Evolutionary conservation across 805 yeast genomes (phyloP).

Genomic region (Yamadazyma ubonensis): DNA sequence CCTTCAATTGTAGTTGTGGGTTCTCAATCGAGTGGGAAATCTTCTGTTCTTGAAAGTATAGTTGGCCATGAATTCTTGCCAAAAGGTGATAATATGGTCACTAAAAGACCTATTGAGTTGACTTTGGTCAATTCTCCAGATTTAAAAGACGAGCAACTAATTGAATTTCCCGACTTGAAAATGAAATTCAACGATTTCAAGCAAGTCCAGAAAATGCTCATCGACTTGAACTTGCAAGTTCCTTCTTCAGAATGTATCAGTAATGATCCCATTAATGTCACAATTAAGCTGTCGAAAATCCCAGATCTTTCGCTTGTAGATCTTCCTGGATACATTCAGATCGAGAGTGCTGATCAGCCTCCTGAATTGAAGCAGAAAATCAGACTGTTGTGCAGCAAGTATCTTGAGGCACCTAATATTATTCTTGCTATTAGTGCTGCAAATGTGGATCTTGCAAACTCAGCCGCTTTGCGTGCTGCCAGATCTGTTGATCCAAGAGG

Average conservation of each 20-base stretch:
- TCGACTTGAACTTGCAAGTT: conserved; percentile 90
- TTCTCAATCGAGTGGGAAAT: conserved; percentile 95
- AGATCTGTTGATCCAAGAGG: conserved; percentile 90
- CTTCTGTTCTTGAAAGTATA: conserved; percentile 91
- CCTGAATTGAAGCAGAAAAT: conserved; percentile 75
- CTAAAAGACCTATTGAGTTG: conserved; percentile 94
- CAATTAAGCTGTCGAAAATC: conserved; percentile 84
- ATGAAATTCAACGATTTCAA: conserved; percentile 82
- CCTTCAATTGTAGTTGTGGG: conserved; percentile 98
- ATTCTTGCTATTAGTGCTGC: conserved; percentile 96
- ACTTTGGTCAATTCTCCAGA: conserved; percentile 86
- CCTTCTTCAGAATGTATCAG: conserved; percentile 84
- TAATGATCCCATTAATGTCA: conserved; percentile 89
- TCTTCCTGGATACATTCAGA: conserved; percentile 95
- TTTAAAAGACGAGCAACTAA: conserved; percentile 61
- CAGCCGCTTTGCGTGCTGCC: conserved; percentile 90
- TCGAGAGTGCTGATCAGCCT: conserved; percentile 97
- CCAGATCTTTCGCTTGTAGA: conserved; percentile 92
- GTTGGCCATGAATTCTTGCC: conserved; percentile 99
- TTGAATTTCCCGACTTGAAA: conserved; percentile 90
- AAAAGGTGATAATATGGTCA: conserved; percentile 97
- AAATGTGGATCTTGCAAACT: conserved; percentile 95
- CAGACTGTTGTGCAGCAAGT: conserved; percentile 75
- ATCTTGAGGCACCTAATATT: conserved; percentile 87
- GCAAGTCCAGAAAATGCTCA: conserved; percentile 82